A percentile compares a stretch with the other conserved stretches of the same genome.
phyloP scores from a whole-genome alignment of 805 yeast genomes.

The Myxozyma udenii region DNA sequence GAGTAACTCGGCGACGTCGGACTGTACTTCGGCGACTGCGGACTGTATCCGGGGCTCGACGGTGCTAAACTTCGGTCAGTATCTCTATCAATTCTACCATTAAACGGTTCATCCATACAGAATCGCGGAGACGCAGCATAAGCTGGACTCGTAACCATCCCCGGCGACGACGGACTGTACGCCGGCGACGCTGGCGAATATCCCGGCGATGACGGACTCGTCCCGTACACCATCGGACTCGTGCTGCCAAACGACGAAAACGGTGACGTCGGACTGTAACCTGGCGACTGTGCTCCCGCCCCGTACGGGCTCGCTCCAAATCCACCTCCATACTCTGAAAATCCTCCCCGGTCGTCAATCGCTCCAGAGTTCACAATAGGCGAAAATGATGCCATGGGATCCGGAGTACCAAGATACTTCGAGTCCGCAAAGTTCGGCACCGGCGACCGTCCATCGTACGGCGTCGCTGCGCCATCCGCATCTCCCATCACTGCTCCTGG shows the following conservation, averaged over 20 bases:
- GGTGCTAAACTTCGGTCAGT: conserved; percentile 38
- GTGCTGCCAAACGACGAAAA: conserved; percentile 58
- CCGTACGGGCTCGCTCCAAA: conserved; percentile 55
- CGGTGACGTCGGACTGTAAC: conserved; percentile 74
- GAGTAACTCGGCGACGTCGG: conserved; percentile 61
- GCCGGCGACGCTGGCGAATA: conserved; percentile 72
- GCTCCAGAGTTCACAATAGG: conserved; percentile 87
- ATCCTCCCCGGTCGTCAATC: conserved; percentile 76
- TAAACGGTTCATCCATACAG: conserved; percentile 8
- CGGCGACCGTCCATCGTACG: conserved; percentile 70
- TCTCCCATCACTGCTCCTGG: conserved; percentile 15
- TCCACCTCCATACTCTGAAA: conserved; percentile 83
- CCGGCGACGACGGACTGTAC: conserved; percentile 71
- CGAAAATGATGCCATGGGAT: conserved; percentile 72
- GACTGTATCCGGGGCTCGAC: conserved; percentile 60
- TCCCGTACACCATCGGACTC: conserved; percentile 45
- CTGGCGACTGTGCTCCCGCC: conserved; percentile 54
- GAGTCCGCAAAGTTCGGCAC: conserved; percentile 49
- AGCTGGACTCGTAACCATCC: conserved; percentile 68
- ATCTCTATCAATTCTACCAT: background rate
- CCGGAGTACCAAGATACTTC: conserved; percentile 61
- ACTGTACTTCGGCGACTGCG: conserved; percentile 69
- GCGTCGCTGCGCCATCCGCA: conserved; percentile 82
- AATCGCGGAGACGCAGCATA: conserved; percentile 52
- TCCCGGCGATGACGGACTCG: conserved; percentile 65